Evolutionary conservation across 805 yeast genomes (phyloP).

Genomic region (Ogataea corticis): DNA sequence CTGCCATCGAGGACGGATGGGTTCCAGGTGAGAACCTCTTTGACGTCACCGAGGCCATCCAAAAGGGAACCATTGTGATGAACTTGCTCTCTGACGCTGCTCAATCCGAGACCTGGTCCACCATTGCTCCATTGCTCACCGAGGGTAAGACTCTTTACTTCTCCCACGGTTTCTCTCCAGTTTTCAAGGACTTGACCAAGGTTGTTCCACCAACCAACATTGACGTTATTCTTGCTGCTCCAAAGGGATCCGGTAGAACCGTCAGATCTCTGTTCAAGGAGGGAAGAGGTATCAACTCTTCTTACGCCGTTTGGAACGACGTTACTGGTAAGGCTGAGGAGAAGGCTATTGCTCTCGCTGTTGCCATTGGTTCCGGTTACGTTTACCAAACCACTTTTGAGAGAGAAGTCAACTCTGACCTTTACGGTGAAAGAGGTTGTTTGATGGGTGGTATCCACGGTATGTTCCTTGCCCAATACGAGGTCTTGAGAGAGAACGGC

Average conservation of each 20-base stretch:
- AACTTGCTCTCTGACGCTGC: conserved; percentile 99
- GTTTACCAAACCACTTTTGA: conserved; percentile 99
- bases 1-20: conserved; percentile 99
- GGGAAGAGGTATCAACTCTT: conserved; percentile 99
- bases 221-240: conserved; percentile 98
- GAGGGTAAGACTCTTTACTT: conserved; percentile 98
- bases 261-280: conserved; percentile 99
- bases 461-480: conserved; percentile 99
- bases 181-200: conserved; percentile 94
- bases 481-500: conserved; percentile 98
- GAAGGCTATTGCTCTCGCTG: conserved; percentile 97
- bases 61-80: conserved; percentile 92
- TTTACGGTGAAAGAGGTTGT: conserved; percentile 99
- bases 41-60: conserved; percentile 90
- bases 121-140: conserved; percentile 86
- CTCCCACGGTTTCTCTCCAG: conserved; percentile 99
- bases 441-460: conserved; percentile 99
- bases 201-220: conserved; percentile 94
- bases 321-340: conserved; percentile 99
- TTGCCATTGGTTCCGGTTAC: conserved; percentile 99
- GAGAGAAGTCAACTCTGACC: conserved; percentile 98
- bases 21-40: conserved; percentile 98
- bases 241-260: conserved; percentile 99
- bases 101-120: conserved; percentile 96
- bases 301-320: conserved; percentile 99